phyloP scores from a whole-genome alignment of 2,329 filamentous ascomycete species.

The Fusarium mangiferae region DNA sequence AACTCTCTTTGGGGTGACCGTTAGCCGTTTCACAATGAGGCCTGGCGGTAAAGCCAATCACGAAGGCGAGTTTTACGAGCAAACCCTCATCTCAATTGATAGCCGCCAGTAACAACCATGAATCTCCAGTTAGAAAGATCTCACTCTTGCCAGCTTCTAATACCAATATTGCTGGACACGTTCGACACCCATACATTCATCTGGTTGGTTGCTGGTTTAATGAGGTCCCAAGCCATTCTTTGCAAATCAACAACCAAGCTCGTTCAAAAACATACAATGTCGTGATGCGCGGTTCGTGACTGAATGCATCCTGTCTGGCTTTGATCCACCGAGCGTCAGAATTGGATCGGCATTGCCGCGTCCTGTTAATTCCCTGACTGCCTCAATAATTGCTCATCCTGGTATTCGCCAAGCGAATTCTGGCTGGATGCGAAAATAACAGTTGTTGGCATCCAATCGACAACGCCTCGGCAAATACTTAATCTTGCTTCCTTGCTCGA shows the following conservation, averaged over 20 bases:
- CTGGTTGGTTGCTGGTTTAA: constrained; percentile 8
- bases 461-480: constrained; percentile 1
- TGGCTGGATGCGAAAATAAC: constrained; percentile 6
- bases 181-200: not conserved
- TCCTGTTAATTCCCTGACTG: not conserved
- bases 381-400: not conserved
- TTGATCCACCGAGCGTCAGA: constrained; percentile 1
- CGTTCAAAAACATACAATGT: not conserved
- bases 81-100: constrained; percentile 23
- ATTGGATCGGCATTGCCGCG: constrained; percentile 17
- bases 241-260: not conserved
- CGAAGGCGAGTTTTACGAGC: not conserved
- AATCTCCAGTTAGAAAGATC: not conserved
- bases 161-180: not conserved
- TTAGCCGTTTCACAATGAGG: constrained; percentile 15
- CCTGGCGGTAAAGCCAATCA: constrained; percentile 22
- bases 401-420: constrained; percentile 9
- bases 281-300: not conserved
- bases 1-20: constrained; percentile 17
- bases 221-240: constrained; percentile 2
- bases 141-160: not conserved
- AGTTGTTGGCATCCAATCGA: not conserved
- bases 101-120: constrained; percentile 20
- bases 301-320: constrained; percentile 1
- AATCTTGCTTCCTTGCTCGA: not conserved